These are phyloP conservation scores for Salicornia ramosissima DNA, from an alignment of 148 eudicot species.

Conservation along the genomic window DNA sequence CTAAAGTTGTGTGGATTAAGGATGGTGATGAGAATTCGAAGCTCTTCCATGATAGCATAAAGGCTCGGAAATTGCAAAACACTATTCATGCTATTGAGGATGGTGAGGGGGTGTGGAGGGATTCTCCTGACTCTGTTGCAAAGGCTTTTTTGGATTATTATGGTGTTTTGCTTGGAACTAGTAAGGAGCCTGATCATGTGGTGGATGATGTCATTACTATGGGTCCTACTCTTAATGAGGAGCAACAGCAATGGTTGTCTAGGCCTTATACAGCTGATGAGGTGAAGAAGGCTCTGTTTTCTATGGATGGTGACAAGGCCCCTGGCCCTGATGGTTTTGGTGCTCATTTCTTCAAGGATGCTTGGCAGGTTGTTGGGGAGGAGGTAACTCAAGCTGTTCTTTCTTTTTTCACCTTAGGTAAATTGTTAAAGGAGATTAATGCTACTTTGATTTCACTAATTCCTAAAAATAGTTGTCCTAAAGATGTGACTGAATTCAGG, in stretches of 20 bases:
- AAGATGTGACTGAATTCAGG: background rate
- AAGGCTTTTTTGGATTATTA: background rate
- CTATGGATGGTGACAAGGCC: no score
- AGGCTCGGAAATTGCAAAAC: background rate
- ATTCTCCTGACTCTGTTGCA: background rate
- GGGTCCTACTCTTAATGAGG: background rate
- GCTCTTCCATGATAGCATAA: background rate
- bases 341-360: no score
- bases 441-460: background rate
- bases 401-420: background rate
- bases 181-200: background rate
- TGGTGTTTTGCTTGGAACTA: background rate
- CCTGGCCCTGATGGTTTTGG: no score
- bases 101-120: background rate
- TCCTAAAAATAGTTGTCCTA: background rate
- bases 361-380: background rate
- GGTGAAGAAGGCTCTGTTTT: no score
- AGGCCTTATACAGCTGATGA: no score
- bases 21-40: background rate
- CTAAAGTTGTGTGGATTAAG: background rate
- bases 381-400: background rate
- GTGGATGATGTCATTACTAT: background rate
- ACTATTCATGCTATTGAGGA: background rate
- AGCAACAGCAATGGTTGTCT: background rate
- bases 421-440: no score